Conservation (phyloP, 2,329 filamentous ascomycete species). For the Alternaria metachromatica region DNA sequence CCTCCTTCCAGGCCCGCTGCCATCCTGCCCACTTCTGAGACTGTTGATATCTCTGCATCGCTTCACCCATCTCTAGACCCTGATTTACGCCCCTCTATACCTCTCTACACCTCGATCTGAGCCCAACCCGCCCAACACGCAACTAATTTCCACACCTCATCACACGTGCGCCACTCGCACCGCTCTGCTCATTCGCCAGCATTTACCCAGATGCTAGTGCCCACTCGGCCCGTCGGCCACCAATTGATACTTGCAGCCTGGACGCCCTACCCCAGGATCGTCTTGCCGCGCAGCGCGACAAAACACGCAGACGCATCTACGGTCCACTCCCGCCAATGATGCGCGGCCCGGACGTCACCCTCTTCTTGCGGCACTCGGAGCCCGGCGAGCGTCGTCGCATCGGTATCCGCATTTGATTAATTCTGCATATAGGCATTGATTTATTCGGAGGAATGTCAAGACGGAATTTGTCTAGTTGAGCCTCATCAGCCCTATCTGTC, state of each 20-base stretch:
- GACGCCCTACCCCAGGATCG: constrained; percentile 33
- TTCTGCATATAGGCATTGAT: background rate
- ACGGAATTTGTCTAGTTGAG: background rate
- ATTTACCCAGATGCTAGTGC: constrained; percentile 8
- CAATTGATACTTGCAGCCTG: constrained; percentile 19
- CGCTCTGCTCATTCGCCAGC: constrained; percentile 15
- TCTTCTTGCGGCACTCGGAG: background rate
- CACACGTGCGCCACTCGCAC: constrained; percentile 18
- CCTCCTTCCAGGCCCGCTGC: background rate
- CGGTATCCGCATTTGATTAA: background rate
- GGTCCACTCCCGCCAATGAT: constrained; percentile 9
- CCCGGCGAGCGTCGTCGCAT: constrained; percentile 4
- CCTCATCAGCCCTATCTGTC: background rate
- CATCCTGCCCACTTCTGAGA: background rate
- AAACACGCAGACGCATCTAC: background rate
- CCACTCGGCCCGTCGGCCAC: constrained; percentile 12
- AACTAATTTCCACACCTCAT: constrained; percentile 29
- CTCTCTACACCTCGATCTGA: background rate
- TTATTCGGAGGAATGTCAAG: background rate
- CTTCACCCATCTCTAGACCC: background rate
- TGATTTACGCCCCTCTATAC: background rate
- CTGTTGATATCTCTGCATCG: background rate
- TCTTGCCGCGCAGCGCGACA: constrained; percentile 3
- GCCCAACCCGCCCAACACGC: constrained; percentile 1
- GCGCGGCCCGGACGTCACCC: constrained; percentile 8